Evolutionary conservation across 2,329 filamentous ascomycete species (phyloP).

Genomic region (Alternaria novae-zelandiae): DNA sequence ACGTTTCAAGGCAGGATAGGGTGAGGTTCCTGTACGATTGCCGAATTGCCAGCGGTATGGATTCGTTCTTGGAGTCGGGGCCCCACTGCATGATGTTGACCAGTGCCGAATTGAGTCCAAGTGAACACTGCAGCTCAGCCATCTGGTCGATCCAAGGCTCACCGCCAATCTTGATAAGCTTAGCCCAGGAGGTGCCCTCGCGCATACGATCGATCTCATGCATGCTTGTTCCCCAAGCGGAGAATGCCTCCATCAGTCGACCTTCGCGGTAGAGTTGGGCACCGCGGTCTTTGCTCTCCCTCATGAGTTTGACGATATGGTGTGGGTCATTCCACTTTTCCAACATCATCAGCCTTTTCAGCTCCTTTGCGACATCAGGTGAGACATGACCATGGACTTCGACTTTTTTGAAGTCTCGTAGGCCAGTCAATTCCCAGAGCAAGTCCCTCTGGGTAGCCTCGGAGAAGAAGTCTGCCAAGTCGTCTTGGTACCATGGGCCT

Average conservation of each 20-base stretch:
- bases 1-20: rapidly evolving
- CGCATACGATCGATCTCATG: background rate
- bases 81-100: background rate
- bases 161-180: background rate
- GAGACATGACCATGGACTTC: rapidly evolving
- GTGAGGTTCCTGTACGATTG: rapidly evolving
- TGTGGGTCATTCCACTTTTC: background rate
- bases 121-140: background rate
- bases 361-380: rapidly evolving
- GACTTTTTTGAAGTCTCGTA: background rate
- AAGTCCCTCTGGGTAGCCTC: background rate
- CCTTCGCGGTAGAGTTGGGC: background rate
- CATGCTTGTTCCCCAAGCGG: background rate
- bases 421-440: rapidly evolving
- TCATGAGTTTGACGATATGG: rapidly evolving
- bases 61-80: background rate
- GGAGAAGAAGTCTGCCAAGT: background rate
- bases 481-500: background rate
- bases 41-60: background rate
- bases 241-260: background rate
- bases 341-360: background rate
- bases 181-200: background rate
- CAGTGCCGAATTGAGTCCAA: background rate
- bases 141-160: background rate
- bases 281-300: rapidly evolving